Evolutionary conservation across 768 basidiomycete species (phyloP).

Genomic region (Trametes villosa): DNA sequence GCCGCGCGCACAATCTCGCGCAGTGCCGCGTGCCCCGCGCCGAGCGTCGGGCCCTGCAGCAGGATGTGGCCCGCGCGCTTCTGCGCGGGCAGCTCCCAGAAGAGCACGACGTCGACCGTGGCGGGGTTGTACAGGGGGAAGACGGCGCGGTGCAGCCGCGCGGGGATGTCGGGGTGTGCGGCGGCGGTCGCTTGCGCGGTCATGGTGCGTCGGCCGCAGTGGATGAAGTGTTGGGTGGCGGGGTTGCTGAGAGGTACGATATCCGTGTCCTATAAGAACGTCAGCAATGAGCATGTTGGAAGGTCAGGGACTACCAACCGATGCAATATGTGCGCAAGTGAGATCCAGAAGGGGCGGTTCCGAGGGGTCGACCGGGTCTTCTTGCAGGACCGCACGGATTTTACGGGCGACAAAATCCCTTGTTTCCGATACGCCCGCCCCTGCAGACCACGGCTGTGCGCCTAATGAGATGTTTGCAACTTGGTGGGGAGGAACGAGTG

Average conservation of each 20-base stretch:
- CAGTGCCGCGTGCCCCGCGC: slow-evolving; percentile 71
- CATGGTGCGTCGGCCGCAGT: slow-evolving; percentile 52
- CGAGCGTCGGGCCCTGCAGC: slow-evolving; percentile 62
- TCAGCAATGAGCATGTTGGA: neutral
- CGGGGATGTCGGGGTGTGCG: slow-evolving; percentile 62
- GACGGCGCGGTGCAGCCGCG: slow-evolving; percentile 51
- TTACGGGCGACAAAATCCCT: slow-evolving; percentile 55
- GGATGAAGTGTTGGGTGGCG: slow-evolving; percentile 51
- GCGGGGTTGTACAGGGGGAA: slow-evolving; percentile 84
- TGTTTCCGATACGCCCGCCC: slow-evolving; percentile 46
- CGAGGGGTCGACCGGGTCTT: slow-evolving; percentile 41
- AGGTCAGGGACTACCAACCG: slow-evolving; percentile 41
- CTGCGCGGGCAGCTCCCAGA: slow-evolving; percentile 72
- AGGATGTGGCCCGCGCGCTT: slow-evolving; percentile 64
- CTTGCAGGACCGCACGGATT: slow-evolving; percentile 55
- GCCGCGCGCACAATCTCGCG: slow-evolving; percentile 61
- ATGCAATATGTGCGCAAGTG: slow-evolving; percentile 49
- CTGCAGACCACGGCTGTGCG: slow-evolving; percentile 43
- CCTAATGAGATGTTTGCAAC: slow-evolving; percentile 49
- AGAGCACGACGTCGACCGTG: slow-evolving; percentile 72
- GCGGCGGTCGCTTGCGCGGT: slow-evolving; percentile 40
- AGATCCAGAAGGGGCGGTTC: slow-evolving; percentile 60
- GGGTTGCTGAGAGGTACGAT: slow-evolving; percentile 28
- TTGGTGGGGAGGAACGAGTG: slow-evolving; percentile 57
- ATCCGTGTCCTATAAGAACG: slow-evolving; percentile 12